Percentiles rank a stretch among this genome's conserved stretches.
phyloP scores from a whole-genome alignment of 495 filamentous ascomycete species.

The Talaromyces proteolyticus region DNA sequence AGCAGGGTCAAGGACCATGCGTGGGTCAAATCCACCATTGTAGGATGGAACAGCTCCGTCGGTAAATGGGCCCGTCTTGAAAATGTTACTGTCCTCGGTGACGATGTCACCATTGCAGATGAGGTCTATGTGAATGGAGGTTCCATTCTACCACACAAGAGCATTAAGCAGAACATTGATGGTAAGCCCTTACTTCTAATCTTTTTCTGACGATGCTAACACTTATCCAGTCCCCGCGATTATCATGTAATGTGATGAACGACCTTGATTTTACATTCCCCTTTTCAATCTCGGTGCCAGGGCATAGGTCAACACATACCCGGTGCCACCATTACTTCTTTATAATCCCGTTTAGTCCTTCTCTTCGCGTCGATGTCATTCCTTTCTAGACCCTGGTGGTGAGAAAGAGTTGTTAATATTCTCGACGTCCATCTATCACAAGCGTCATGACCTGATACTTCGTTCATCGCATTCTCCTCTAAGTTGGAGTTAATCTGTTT shows the following conservation, averaged over 20 bases:
- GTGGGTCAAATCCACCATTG: slow-evolving; percentile 98
- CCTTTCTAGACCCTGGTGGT: slow-evolving; percentile 22
- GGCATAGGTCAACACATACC: not conserved
- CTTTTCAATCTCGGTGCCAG: no score
- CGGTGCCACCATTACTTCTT: not conserved
- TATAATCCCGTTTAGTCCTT: slow-evolving; percentile 5
- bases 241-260: slow-evolving; percentile 62
- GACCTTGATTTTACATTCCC: not conserved
- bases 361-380: slow-evolving; percentile 17
- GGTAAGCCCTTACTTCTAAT: slow-evolving; percentile 38
- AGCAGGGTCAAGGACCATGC: slow-evolving; percentile 98
- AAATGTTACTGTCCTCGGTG: slow-evolving; percentile 94
- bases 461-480: not conserved
- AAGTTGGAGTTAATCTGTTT: not conserved
- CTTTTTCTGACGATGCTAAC: slow-evolving; percentile 10
- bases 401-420: slow-evolving; percentile 5
- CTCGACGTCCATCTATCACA: no score
- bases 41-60: slow-evolving; percentile 97
- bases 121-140: slow-evolving; percentile 99
- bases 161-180: slow-evolving; percentile 98
- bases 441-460: not conserved
- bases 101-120: slow-evolving; percentile 98
- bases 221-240: slow-evolving; percentile 61
- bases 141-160: slow-evolving; percentile 95
- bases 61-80: slow-evolving; percentile 95